These are phyloP conservation scores for Nemania diffusa DNA, from an alignment of 2,329 filamentous ascomycete species.

Conservation along the genomic window DNA sequence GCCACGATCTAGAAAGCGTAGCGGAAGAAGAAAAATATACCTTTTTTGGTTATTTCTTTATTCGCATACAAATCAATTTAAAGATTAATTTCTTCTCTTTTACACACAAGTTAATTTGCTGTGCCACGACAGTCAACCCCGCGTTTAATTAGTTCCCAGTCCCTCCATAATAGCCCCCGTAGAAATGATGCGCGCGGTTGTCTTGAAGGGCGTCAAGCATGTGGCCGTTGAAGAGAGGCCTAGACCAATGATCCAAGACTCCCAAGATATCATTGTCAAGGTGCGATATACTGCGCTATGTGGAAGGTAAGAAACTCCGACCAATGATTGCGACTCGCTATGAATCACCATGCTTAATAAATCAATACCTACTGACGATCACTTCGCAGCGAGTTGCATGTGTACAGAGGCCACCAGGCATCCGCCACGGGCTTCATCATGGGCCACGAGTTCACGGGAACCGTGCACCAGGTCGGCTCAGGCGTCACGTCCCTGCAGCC, in stretches of 20 bases:
- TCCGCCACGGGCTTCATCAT: constrained; percentile 35
- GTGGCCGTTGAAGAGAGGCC: constrained; percentile 31
- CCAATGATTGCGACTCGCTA: background rate
- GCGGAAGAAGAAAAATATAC: background rate
- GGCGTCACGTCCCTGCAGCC: constrained; percentile 19
- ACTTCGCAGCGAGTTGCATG: constrained; percentile 30
- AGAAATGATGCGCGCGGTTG: constrained; percentile 35
- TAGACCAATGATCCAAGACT: constrained; percentile 30
- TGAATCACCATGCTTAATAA: background rate
- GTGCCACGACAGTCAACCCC: background rate
- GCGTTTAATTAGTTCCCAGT: background rate
- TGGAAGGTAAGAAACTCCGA: constrained; percentile 25
- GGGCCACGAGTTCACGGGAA: constrained; percentile 38
- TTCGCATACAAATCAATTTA: no score
- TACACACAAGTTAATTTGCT: background rate
- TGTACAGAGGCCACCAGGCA: constrained; percentile 33
- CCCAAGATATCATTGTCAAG: constrained; percentile 32
- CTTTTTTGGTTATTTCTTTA: background rate
- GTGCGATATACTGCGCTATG: constrained; percentile 36
- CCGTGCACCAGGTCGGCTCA: constrained; percentile 23
- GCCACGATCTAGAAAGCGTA: constrained; percentile 2
- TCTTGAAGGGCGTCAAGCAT: constrained; percentile 29
- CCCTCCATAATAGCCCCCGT: constrained; percentile 20
- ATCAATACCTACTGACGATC: background rate
- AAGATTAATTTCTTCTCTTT: background rate